phyloP scores from a whole-genome alignment of 2,329 filamentous ascomycete genomes.

The Colletotrichum sp. region DNA sequence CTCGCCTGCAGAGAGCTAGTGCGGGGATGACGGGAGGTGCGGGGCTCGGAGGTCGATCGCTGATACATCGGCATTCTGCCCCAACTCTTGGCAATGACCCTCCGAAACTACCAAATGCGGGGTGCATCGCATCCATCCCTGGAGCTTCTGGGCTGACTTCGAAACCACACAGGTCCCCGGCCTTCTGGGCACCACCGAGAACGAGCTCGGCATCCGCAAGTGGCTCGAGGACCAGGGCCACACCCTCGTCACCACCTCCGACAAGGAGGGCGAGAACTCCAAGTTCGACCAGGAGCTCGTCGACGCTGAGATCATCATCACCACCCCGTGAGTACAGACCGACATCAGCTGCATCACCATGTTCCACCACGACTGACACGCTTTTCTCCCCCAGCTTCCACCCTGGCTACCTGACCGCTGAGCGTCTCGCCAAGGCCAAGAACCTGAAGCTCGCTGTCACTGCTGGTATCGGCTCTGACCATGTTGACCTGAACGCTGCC shows the following conservation, averaged over 20 bases:
- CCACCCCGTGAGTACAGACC: constrained; percentile 76
- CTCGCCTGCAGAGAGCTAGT: constrained; percentile 3
- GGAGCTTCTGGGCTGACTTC: constrained; percentile 1
- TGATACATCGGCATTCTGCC: constrained; percentile 22
- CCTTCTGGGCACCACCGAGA: constrained; percentile 94
- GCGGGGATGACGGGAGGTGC: constrained; percentile 21
- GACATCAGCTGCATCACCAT: neutral
- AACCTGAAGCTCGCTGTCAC: constrained; percentile 98
- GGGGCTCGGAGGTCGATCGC: constrained; percentile 22
- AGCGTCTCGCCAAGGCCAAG: constrained; percentile 97
- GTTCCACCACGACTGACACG: neutral
- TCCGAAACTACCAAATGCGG: constrained; percentile 17
- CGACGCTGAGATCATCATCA: constrained; percentile 98
- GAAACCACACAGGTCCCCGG: constrained; percentile 64
- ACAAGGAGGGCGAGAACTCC: constrained; percentile 95
- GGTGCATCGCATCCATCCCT: constrained; percentile 12
- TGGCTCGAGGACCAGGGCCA: constrained; percentile 98
- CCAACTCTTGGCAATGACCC: constrained; percentile 1
- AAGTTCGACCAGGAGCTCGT: constrained; percentile 95
- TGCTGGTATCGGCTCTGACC: constrained; percentile 97
- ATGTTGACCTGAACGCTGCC: constrained; percentile 94
- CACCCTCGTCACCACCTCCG: constrained; percentile 94
- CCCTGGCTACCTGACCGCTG: constrained; percentile 94
- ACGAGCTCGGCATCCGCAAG: constrained; percentile 95
- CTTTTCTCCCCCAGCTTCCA: constrained; percentile 73